These are phyloP conservation scores for Suillus subluteus DNA, from an alignment of 768 basidiomycete genomes.

Conservation along the genomic window DNA sequence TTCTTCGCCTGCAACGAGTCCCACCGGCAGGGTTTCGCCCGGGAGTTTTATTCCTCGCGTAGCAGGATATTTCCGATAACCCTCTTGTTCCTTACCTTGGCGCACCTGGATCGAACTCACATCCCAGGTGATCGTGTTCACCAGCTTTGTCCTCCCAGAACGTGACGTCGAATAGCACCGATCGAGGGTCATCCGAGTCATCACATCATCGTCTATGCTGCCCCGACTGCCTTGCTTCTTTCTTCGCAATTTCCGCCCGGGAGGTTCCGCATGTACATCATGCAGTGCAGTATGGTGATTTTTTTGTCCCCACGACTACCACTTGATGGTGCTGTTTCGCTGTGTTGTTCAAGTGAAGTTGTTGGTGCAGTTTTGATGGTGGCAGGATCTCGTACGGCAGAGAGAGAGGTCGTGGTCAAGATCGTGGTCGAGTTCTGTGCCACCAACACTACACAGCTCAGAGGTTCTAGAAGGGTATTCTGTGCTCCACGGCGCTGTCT, in stretches of 20 bases:
- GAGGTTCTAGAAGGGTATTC: background rate
- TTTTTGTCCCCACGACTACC: background rate
- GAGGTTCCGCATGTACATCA: background rate
- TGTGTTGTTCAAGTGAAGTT: too few relatives aligned
- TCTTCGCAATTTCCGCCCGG: background rate
- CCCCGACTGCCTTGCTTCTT: background rate
- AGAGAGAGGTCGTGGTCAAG: background rate
- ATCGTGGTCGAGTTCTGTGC: background rate
- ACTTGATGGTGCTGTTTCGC: background rate
- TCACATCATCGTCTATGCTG: background rate
- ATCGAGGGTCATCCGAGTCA: background rate
- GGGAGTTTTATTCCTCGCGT: background rate
- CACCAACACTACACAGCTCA: background rate
- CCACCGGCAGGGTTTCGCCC: background rate
- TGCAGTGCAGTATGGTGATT: background rate
- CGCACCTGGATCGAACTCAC: background rate
- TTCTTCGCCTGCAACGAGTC: background rate
- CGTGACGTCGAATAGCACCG: background rate
- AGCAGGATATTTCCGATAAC: background rate
- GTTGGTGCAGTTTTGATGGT: background rate
- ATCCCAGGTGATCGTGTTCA: too few relatives aligned
- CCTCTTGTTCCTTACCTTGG: background rate
- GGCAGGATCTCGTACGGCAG: background rate
- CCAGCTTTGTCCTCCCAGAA: too few relatives aligned
- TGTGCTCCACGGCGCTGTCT: background rate